These are phyloP conservation scores for Bonia amplexicaulis DNA, from an alignment of 176 grass and related monocot genomes.

Conservation along the genomic window DNA sequence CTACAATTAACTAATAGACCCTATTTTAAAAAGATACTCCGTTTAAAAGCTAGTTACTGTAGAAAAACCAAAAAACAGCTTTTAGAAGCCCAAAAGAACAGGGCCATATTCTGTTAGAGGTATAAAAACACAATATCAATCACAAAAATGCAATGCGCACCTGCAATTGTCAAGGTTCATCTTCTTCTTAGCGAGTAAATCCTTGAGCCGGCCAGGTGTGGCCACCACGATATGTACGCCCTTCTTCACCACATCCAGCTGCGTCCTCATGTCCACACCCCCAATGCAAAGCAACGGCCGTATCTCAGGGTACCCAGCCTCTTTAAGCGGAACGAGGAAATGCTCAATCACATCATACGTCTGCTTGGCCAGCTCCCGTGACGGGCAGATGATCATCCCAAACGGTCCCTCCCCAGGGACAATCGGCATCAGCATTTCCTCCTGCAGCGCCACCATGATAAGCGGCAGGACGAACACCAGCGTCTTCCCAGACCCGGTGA, in stretches of 20 bases:
- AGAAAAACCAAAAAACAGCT: too few relatives aligned
- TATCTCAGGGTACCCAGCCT: slow-evolving; percentile 68
- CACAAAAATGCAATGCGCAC: slow-evolving; percentile 2
- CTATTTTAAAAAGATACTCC: too few relatives aligned
- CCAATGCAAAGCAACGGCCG: slow-evolving; percentile 83
- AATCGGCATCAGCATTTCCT: slow-evolving; percentile 78
- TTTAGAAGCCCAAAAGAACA: too few relatives aligned
- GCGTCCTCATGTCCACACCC: slow-evolving; percentile 73
- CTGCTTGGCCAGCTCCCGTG: slow-evolving; percentile 86
- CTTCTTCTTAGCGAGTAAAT: slow-evolving; percentile 91
- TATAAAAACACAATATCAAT: not conserved
- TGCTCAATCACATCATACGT: slow-evolving; percentile 76
- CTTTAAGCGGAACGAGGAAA: slow-evolving; percentile 49
- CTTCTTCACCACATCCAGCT: slow-evolving; percentile 80
- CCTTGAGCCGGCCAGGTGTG: slow-evolving; percentile 82
- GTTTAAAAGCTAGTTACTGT: too few relatives aligned
- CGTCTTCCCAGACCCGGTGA: slow-evolving; percentile 85
- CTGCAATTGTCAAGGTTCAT: slow-evolving; percentile 98
- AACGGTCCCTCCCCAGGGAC: slow-evolving; percentile 83
- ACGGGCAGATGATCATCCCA: slow-evolving; percentile 79
- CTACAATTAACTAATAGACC: too few relatives aligned
- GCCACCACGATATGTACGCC: slow-evolving; percentile 89
- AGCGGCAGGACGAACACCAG: slow-evolving; percentile 79
- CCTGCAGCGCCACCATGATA: slow-evolving; percentile 81
- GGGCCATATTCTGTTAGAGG: not conserved